These are phyloP conservation scores for Brassica hybrid DNA, from an alignment of 441 rosid genomes.

Conservation along the genomic window DNA sequence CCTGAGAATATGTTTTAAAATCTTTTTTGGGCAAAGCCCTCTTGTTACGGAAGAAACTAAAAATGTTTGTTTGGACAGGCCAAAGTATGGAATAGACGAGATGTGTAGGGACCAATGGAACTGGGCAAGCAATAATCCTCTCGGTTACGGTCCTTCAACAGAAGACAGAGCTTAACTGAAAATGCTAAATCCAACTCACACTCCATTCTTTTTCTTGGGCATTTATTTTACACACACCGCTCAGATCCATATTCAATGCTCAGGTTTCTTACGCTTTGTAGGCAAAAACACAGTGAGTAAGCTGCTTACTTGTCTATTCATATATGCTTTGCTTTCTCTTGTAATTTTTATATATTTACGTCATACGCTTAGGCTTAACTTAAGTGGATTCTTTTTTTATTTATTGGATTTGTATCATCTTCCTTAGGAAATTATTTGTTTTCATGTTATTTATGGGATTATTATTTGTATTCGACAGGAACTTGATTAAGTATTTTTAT, in stretches of 20 bases:
- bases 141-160: constrained; percentile 67
- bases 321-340: constrained; percentile 26
- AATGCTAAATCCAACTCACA: constrained; percentile 24
- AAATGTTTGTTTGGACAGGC: constrained; percentile 52
- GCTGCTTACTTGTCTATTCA: constrained; percentile 25
- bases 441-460: constrained; percentile 9
- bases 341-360: constrained; percentile 28
- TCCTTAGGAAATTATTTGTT: constrained; percentile 26
- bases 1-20: not conserved
- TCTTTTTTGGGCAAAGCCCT: not conserved
- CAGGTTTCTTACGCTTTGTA: constrained; percentile 20
- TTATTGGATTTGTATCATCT: constrained; percentile 30
- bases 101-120: constrained; percentile 97
- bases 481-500: constrained; percentile 10
- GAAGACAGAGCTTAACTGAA: constrained; percentile 34
- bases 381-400: constrained; percentile 33
- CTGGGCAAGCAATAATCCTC: constrained; percentile 95
- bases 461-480: constrained; percentile 29
- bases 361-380: constrained; percentile 40
- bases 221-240: constrained; percentile 11
- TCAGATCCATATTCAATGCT: constrained; percentile 22
- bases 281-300: constrained; percentile 25
- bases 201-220: constrained; percentile 17
- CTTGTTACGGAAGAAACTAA: constrained; percentile 21
- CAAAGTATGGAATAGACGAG: constrained; percentile 78